Conservation (phyloP, 148 eudicot genomes). For the Persicaria tinctoria region DNA sequence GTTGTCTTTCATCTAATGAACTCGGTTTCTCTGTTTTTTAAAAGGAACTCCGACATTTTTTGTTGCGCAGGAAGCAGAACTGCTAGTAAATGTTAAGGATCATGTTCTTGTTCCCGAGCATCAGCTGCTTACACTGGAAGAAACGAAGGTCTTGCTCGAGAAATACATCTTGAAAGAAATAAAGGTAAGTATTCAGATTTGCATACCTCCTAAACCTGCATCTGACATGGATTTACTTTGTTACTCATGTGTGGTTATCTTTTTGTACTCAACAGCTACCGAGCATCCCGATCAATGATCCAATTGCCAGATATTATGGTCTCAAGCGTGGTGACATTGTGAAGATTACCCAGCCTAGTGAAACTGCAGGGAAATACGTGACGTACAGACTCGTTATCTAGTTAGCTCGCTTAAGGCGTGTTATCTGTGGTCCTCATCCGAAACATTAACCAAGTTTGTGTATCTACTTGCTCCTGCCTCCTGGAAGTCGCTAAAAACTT, state of each 20-base stretch:
- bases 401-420: background rate
- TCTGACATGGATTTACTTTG: no score
- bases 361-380: background rate
- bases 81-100: conserved; percentile 40
- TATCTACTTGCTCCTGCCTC: no score
- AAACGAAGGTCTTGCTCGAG: conserved; percentile 41
- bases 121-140: conserved; percentile 35
- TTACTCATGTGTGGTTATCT: no score
- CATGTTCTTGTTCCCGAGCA: conserved; percentile 39
- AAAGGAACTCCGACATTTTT: background rate
- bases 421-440: no score
- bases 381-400: background rate
- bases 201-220: no score
- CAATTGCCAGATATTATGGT: conserved; percentile 52
- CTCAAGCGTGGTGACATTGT: conserved; percentile 55
- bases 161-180: conserved; percentile 33
- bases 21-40: no score
- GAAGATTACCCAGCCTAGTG: conserved; percentile 32
- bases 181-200: conserved; percentile 28
- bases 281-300: conserved; percentile 46
- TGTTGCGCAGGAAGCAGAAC: conserved; percentile 40
- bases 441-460: no score
- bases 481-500: no score
- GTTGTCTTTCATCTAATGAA: no score
- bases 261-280: conserved; percentile 31